A percentile compares a stretch with the other conserved stretches of the same genome.
Conservation (phyloP, 768 basidiomycete genomes). For the Leccinum truebloodii region DNA sequence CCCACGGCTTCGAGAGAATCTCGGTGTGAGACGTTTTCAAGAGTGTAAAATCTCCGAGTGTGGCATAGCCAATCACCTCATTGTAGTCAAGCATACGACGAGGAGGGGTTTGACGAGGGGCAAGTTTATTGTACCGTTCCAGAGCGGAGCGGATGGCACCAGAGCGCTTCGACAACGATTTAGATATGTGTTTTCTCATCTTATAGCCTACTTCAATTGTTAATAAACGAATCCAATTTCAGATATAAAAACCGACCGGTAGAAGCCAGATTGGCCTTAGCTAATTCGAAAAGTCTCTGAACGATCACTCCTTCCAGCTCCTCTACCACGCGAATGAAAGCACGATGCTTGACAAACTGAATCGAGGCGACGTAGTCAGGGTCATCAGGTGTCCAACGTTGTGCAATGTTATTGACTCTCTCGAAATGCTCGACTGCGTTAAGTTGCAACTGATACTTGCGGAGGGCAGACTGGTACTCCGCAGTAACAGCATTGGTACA, state of each 20-base stretch:
- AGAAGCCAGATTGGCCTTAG: not conserved
- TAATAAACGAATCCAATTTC: not conserved
- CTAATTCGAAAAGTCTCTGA: not conserved
- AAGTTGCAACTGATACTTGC: not conserved
- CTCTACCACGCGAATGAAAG: not conserved
- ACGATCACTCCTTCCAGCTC: not conserved
- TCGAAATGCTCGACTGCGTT: not conserved
- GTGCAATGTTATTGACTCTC: not conserved
- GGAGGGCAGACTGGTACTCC: not conserved
- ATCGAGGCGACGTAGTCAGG: not conserved
- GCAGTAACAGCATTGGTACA: not conserved
- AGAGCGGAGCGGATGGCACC: not conserved
- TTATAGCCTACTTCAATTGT: not conserved
- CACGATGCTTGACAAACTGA: not conserved
- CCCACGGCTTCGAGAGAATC: not conserved
- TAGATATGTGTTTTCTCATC: not conserved
- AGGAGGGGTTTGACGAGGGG: not conserved
- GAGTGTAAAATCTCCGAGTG: not conserved
- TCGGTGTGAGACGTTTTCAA: not conserved
- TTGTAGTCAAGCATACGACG: not conserved
- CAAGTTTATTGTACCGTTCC: not conserved
- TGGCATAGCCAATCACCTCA: not conserved
- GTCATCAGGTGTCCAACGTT: not conserved
- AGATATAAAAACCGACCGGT: not conserved
- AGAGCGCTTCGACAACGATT: not conserved